phyloP scores from a whole-genome alignment of 2,329 filamentous ascomycete genomes.

The Trichoderma atrobrunneum region DNA sequence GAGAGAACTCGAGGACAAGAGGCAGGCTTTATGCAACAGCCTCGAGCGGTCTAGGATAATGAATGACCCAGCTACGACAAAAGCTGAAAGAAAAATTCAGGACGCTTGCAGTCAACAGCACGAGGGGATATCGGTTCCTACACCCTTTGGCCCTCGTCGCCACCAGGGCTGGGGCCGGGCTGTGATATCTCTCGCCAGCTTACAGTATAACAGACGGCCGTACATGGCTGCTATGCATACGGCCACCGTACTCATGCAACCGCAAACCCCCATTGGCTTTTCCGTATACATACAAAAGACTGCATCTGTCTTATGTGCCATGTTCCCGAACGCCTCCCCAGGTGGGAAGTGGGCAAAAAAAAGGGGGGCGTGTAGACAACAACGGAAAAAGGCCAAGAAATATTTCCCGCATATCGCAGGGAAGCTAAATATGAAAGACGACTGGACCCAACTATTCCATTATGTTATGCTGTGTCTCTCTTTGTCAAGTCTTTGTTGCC shows the following conservation, averaged over 20 bases:
- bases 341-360: not conserved
- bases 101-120: not conserved
- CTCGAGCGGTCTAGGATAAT: not conserved
- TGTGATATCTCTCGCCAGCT: not conserved
- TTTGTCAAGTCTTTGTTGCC: not conserved
- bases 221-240: not conserved
- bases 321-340: not conserved
- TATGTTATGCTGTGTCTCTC: not conserved
- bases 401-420: constrained; percentile 16
- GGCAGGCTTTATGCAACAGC: constrained; percentile 3
- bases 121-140: not conserved
- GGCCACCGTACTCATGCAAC: not conserved
- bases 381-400: not conserved
- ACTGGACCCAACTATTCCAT: not conserved
- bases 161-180: constrained; percentile 4
- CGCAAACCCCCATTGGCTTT: not conserved
- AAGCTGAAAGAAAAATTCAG: not conserved
- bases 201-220: not conserved
- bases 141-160: constrained; percentile 4
- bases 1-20: not conserved
- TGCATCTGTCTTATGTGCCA: not conserved
- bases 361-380: not conserved
- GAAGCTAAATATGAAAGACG: not conserved
- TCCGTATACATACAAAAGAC: not conserved
- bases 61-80: not conserved